A percentile compares a stretch with the other conserved stretches of the same genome.
These are phyloP conservation scores for Fusarium xyrophilum DNA, from an alignment of 2,329 filamentous ascomycete species.

Conservation along the genomic window DNA sequence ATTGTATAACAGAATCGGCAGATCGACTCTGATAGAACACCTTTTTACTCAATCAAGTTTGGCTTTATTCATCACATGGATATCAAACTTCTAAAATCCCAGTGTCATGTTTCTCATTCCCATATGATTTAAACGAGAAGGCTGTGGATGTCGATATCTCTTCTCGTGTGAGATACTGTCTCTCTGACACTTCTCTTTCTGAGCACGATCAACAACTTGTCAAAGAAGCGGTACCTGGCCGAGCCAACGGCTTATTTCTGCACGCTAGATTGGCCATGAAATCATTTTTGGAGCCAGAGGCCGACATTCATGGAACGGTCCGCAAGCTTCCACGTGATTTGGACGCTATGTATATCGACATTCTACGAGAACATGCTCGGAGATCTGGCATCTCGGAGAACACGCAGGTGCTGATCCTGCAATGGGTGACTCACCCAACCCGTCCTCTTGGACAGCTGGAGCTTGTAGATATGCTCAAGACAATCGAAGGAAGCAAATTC, in stretches of 20 bases:
- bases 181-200: constrained; percentile 26
- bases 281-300: constrained; percentile 19
- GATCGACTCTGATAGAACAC: background rate
- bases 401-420: constrained; percentile 26
- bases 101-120: background rate
- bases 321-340: constrained; percentile 20
- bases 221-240: constrained; percentile 25
- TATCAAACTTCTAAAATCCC: too few species aligned
- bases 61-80: accelerated
- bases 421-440: constrained; percentile 26
- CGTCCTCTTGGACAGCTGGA: constrained; percentile 32
- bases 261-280: constrained; percentile 36
- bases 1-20: constrained; percentile 18
- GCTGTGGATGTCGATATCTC: constrained; percentile 52
- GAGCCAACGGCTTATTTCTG: constrained; percentile 35
- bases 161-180: constrained; percentile 44
- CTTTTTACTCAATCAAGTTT: background rate
- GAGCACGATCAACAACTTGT: constrained; percentile 20
- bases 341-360: constrained; percentile 21
- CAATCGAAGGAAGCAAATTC: background rate
- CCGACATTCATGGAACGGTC: background rate
- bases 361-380: constrained; percentile 22
- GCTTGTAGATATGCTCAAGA: constrained; percentile 30
- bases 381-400: constrained; percentile 19
- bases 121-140: constrained; percentile 26